Base-by-base conservation (phyloP, 495 filamentous ascomycete species). In the Bacidia rubella region DNA sequence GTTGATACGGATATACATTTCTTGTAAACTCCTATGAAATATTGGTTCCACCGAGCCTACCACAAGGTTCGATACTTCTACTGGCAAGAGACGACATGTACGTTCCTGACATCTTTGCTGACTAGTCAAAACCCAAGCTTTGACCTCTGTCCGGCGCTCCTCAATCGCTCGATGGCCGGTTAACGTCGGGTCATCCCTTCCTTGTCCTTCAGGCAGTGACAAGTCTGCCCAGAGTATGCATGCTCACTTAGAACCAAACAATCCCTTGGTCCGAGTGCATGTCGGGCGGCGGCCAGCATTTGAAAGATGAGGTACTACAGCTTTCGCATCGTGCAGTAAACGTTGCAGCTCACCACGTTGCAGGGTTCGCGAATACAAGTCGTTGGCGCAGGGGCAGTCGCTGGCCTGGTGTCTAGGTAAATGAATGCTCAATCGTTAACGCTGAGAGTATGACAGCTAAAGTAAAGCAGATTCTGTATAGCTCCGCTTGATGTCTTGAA, bases 401-500 rank as follows among this genome's bases (percentile, higher is more conserved):
- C 93, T 47, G 92, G 92, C 12, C 76, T 98, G 52, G 77, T 97
- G 50, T 92, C 92, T 49, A 81, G 92, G 80, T 83, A 71, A 40
- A 42, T 2, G 47, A 20, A 26, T 3, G 7, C 1, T 25, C 23
- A 17, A 12, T 25, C 35, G 35, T 4, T 7, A n/a, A 11, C 12
- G 38, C 22, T 4, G 15, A 2, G 22, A 1, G 9, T 12, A 11
- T 23, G 19, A 44, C 35, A 53, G 21, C 52, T 29, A 25, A 38
- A 32, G 12, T 11, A 11, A 11, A 42, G 23, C 10, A 87, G 84
- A 59, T 96, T 95, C 73, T 80, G 87, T 60, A 82, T 93, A 65
- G 89, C 89, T 47, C 89, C 89, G 51, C 82, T 96, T 50, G 89
- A 96, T 66, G 89, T 96, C 54, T 80, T 94, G 69, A 96, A 96